Percentiles rank a stretch among this genome's conserved stretches.
Conservation (phyloP, 2,329 filamentous ascomycete genomes). For the Claviceps digitariae region DNA sequence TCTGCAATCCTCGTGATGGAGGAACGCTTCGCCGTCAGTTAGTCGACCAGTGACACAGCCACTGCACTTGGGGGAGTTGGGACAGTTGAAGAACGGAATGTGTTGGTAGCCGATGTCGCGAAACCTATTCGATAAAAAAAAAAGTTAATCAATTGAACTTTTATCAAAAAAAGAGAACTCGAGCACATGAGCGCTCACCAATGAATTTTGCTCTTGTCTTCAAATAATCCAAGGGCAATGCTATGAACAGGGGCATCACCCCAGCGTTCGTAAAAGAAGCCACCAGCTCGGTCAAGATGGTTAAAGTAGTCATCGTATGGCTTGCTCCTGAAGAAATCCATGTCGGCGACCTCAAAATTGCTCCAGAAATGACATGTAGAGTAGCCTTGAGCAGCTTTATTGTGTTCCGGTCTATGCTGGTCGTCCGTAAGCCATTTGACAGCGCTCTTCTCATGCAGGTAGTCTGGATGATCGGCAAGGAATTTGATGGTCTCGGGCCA, state of each 20-base stretch:
- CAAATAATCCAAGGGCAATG: constrained; percentile 82
- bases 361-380: constrained; percentile 99
- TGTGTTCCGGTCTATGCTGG: constrained; percentile 62
- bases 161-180: not conserved
- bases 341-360: constrained; percentile 92
- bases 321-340: constrained; percentile 84
- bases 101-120: constrained; percentile 98
- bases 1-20: constrained; percentile 84
- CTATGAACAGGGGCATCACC: constrained; percentile 95
- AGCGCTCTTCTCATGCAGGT: constrained; percentile 73
- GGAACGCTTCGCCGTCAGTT: constrained; percentile 74
- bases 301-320: constrained; percentile 93
- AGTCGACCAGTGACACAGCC: constrained; percentile 78
- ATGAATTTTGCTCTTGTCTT: constrained; percentile 80
- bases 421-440: constrained; percentile 78
- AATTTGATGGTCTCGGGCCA: constrained; percentile 97
- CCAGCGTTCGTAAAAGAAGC: constrained; percentile 98
- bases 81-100: constrained; percentile 97
- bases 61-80: constrained; percentile 86
- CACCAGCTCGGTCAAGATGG: constrained; percentile 88
- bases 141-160: not conserved
- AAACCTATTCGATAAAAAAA: constrained; percentile 51
- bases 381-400: constrained; percentile 74
- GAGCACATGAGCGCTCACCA: constrained; percentile 49
- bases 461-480: constrained; percentile 67